Conservation (phyloP, 2,329 filamentous ascomycete species). For the Aspergillus neotritici region DNA sequence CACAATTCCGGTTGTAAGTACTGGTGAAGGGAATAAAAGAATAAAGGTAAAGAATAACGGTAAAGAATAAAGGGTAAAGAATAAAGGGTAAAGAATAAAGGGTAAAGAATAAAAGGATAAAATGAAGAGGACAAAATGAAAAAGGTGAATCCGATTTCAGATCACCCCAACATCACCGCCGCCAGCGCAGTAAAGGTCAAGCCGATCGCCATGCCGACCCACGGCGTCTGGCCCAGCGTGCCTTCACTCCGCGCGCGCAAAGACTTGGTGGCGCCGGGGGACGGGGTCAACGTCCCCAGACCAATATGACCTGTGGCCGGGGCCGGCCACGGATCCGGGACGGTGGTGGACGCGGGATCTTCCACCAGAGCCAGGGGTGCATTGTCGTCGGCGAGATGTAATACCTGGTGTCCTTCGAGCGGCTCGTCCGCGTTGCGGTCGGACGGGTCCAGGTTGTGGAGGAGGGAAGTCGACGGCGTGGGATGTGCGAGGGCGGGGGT, state of each 20-base stretch:
- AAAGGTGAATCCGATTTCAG: not conserved
- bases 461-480: constrained; percentile 12
- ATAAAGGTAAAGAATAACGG: constrained; percentile 7
- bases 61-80: constrained; percentile 3
- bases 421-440: constrained; percentile 3
- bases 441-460: constrained; percentile 6
- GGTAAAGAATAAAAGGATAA: constrained; percentile 11
- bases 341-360: constrained; percentile 10
- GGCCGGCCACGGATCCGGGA: constrained; percentile 27
- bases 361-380: not conserved
- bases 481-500: constrained; percentile 15
- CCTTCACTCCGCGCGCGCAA: constrained; percentile 34
- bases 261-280: constrained; percentile 21
- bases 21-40: constrained; percentile 1
- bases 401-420: constrained; percentile 1
- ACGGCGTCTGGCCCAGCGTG: constrained; percentile 35
- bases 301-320: constrained; percentile 26
- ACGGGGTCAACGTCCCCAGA: constrained; percentile 21
- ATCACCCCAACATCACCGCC: constrained; percentile 36
- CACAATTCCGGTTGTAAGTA: no score
- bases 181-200: constrained; percentile 35
- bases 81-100: no score
- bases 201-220: constrained; percentile 40
- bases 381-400: constrained; percentile 1
- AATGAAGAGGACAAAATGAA: constrained; percentile 8